phyloP scores from a whole-genome alignment of 23 red algal species.

The Gracilaria gracilis region DNA sequence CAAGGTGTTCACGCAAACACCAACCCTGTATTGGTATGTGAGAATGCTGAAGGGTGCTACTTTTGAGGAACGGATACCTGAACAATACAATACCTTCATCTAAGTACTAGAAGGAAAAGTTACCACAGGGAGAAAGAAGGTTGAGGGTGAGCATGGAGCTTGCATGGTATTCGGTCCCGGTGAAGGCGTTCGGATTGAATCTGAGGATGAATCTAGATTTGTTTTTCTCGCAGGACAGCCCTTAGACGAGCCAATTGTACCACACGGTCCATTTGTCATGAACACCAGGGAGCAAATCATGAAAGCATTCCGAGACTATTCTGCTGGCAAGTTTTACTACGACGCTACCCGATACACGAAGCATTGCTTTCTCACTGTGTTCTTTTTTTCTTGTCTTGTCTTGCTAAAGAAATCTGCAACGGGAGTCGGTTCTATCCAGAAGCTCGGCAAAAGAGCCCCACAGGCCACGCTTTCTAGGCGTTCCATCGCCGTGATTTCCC shows the following conservation, averaged over 20 bases:
- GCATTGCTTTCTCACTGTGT: no score
- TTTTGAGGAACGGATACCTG: slow-evolving; percentile 65
- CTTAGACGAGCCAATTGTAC: slow-evolving; percentile 74
- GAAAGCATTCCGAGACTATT: slow-evolving; percentile 87
- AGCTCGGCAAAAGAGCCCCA: no score
- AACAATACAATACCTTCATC: slow-evolving; percentile 76
- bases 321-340: slow-evolving; percentile 78
- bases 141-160: slow-evolving; percentile 55
- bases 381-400: no score
- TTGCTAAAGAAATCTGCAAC: no score
- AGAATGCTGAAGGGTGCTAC: slow-evolving; percentile 43
- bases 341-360: no score
- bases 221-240: slow-evolving; percentile 86
- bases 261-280: slow-evolving; percentile 94
- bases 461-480: no score
- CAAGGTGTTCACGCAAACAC: slow-evolving; percentile 82
- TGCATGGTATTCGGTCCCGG: slow-evolving; percentile 73
- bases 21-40: slow-evolving; percentile 87
- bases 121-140: slow-evolving; percentile 47
- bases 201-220: slow-evolving; percentile 68
- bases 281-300: slow-evolving; percentile 82
- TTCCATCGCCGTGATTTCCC: no score
- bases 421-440: no score
- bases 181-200: slow-evolving; percentile 47
- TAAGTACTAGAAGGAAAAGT: slow-evolving; percentile 81